Evolutionary conservation across 73 alveolate genomes (phyloP).

Genomic region (Durusdinium trenchii): DNA sequence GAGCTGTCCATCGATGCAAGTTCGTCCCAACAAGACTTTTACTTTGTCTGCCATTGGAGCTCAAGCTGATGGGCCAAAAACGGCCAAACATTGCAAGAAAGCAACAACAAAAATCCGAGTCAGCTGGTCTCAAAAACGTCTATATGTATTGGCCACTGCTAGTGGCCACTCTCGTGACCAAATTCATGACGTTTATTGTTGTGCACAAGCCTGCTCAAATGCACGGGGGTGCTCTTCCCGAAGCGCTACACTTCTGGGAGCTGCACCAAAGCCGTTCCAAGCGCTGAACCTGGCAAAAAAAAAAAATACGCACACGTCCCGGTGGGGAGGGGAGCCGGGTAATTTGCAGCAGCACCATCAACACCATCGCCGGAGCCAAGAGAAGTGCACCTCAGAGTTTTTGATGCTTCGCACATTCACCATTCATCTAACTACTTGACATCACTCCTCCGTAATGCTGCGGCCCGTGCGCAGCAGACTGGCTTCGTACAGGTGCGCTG

Average conservation of each 20-base stretch:
- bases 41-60: too few species aligned
- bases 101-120: background rate
- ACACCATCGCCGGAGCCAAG: constrained; percentile 23
- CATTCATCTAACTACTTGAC: too few species aligned
- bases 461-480: constrained; percentile 10
- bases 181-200: background rate
- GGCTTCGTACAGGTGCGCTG: constrained; percentile 62
- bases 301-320: background rate
- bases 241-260: background rate
- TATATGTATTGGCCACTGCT: too few species aligned
- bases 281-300: background rate
- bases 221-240: background rate
- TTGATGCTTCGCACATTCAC: too few species aligned
- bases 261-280: constrained; percentile 63
- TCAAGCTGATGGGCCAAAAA: background rate
- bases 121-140: background rate
- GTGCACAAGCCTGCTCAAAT: background rate
- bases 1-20: background rate
- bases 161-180: too few species aligned
- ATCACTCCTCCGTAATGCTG: background rate
- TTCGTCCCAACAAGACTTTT: too few species aligned
- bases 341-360: background rate
- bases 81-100: background rate
- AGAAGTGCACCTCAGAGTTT: constrained; percentile 25
- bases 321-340: background rate